A percentile compares a stretch with the other conserved stretches of the same genome.
These are phyloP conservation scores for Cantharellus cinnabarinus DNA, from an alignment of 768 basidiomycete species.

Conservation along the genomic window DNA sequence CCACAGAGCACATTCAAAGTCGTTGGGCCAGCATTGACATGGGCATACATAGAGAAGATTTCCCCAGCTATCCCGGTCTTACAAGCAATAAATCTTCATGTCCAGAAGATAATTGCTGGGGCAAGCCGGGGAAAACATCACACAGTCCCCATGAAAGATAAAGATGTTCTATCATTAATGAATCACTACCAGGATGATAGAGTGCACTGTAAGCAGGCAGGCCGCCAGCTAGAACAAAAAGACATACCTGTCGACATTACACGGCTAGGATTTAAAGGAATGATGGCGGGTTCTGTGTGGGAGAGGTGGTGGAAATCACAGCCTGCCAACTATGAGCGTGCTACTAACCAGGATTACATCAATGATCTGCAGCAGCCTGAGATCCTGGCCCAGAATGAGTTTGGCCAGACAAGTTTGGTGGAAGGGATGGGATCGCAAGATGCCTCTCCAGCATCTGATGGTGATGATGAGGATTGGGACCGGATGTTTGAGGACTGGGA, in stretches of 20 bases:
- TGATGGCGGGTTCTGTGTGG: too few species aligned
- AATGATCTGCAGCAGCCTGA: too few species aligned
- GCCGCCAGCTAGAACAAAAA: background rate
- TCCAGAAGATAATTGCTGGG: background rate
- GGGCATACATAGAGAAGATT: background rate
- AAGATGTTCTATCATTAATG: background rate
- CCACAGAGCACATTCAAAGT: background rate
- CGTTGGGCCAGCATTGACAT: background rate
- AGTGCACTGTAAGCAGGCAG: background rate
- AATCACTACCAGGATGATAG: background rate
- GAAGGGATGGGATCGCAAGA: too few species aligned
- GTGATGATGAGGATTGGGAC: too few species aligned
- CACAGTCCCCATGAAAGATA: background rate
- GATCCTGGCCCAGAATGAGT: too few species aligned
- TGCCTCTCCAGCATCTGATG: too few species aligned
- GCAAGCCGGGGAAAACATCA: background rate
- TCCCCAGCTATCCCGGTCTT: background rate
- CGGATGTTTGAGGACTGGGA: too few species aligned
- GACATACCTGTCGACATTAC: background rate
- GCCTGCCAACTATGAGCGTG: too few species aligned
- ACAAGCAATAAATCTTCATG: background rate
- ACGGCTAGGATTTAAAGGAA: too few species aligned
- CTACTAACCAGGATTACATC: too few species aligned
- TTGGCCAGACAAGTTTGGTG: too few species aligned
- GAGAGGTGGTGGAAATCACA: too few species aligned